phyloP scores from a whole-genome alignment of 495 filamentous ascomycete genomes.

The Penicillium crystallinum region DNA sequence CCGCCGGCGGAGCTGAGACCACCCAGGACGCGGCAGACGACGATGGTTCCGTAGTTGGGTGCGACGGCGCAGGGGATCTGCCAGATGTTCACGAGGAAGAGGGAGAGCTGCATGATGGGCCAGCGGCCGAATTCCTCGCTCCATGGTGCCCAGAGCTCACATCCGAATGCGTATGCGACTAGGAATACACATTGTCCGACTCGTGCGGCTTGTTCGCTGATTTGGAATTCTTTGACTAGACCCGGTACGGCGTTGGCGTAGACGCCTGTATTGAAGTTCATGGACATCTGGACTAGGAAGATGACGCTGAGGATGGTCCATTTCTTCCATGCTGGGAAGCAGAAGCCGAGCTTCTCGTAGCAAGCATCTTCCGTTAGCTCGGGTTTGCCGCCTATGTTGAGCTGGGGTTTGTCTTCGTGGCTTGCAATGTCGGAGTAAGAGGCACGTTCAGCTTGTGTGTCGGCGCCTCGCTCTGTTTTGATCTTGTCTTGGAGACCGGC shows the following conservation, averaged over 20 bases:
- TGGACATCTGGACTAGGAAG: slow-evolving; percentile 72
- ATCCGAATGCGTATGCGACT: slow-evolving; percentile 70
- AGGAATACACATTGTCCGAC: slow-evolving; percentile 67
- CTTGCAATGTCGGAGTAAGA: slow-evolving; percentile 12
- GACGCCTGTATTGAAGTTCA: slow-evolving; percentile 79
- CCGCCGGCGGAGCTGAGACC: slow-evolving; percentile 71
- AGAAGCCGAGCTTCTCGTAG: slow-evolving; percentile 59
- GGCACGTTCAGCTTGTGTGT: slow-evolving; percentile 17
- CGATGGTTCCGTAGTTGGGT: slow-evolving; percentile 60
- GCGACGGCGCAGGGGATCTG: slow-evolving; percentile 67
- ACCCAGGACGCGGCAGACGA: slow-evolving; percentile 62
- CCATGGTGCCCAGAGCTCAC: slow-evolving; percentile 81
- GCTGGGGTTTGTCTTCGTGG: slow-evolving; percentile 6
- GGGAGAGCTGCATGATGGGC: slow-evolving; percentile 63
- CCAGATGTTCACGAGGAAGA: slow-evolving; percentile 70
- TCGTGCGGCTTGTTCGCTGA: slow-evolving; percentile 60
- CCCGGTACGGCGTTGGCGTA: slow-evolving; percentile 62
- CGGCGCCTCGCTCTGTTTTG: slow-evolving; percentile 8
- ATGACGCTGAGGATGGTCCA: slow-evolving; percentile 71
- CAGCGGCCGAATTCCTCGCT: slow-evolving; percentile 73
- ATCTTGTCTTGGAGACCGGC: background rate
- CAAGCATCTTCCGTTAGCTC: slow-evolving; percentile 60
- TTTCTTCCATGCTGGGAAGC: slow-evolving; percentile 62
- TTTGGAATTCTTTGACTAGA: slow-evolving; percentile 56
- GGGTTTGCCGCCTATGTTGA: slow-evolving; percentile 38